phyloP scores from a whole-genome alignment of 371 early-diverging fungal species.

The Batkoa obscura region DNA sequence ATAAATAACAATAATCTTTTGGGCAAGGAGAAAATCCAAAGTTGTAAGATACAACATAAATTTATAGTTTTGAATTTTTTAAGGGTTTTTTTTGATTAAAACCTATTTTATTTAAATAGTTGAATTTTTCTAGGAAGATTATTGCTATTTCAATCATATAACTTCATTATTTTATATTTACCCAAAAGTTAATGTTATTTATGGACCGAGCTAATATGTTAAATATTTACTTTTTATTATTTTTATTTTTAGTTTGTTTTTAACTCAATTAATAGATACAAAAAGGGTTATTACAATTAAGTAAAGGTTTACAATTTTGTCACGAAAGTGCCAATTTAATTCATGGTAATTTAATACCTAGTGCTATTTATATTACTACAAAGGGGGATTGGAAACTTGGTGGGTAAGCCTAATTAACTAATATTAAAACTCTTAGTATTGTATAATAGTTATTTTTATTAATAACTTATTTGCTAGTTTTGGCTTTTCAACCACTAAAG shows the following conservation, averaged over 20 bases:
- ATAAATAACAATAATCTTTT: too few species aligned
- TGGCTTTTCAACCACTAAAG: slow-evolving; percentile 41
- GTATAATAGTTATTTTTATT: neutral
- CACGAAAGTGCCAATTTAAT: slow-evolving; percentile 51
- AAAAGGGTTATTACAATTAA: slow-evolving; percentile 63
- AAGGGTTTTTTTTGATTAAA: neutral
- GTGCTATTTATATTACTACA: slow-evolving; percentile 51
- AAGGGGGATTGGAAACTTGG: slow-evolving; percentile 84
- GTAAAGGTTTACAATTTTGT: slow-evolving; percentile 48
- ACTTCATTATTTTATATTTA: too few species aligned
- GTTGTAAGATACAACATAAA: too few species aligned
- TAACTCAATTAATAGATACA: slow-evolving; percentile 29
- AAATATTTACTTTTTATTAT: too few species aligned
- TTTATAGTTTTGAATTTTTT: too few species aligned
- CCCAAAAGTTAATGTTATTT: too few species aligned
- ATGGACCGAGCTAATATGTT: too few species aligned
- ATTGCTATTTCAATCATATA: too few species aligned
- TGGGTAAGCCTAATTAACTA: slow-evolving; percentile 33
- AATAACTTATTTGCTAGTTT: slow-evolving; percentile 16
- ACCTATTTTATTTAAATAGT: neutral
- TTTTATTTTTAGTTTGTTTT: too few species aligned
- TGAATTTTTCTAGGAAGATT: neutral
- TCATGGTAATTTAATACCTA: slow-evolving; percentile 58
- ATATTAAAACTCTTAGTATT: too few species aligned
- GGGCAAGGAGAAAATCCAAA: too few species aligned